phyloP scores from a whole-genome alignment of 805 yeast species.

The Saturnispora hagleri region DNA sequence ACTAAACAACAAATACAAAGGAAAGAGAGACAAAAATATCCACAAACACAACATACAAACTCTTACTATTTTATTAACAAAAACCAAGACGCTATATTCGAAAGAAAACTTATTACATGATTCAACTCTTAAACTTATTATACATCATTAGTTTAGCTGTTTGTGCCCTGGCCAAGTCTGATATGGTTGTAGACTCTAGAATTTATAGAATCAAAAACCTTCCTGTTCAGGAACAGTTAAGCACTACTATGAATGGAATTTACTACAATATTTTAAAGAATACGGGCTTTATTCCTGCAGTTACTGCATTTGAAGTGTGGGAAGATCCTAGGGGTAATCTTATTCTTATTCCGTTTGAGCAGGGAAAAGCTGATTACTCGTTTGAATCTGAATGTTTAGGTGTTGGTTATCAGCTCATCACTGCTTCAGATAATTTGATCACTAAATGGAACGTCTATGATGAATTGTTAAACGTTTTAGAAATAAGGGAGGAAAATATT shows the following conservation, averaged over 20 bases:
- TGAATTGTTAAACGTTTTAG: slow-evolving; percentile 4
- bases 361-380: background rate
- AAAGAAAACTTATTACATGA: background rate
- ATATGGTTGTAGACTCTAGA: background rate
- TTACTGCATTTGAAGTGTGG: slow-evolving; percentile 22
- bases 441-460: background rate
- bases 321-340: slow-evolving; percentile 18
- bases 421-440: slow-evolving; percentile 8
- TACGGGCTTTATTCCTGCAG: slow-evolving; percentile 11
- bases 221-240: background rate
- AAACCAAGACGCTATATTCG: background rate
- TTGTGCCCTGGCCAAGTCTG: background rate
- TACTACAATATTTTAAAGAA: slow-evolving; percentile 16
- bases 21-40: background rate
- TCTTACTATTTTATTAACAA: background rate
- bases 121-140: background rate
- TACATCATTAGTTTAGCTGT: background rate
- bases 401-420: slow-evolving; percentile 11
- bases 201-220: background rate
- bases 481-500: slow-evolving; percentile 22
- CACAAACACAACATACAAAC: background rate
- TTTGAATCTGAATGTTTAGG: slow-evolving; percentile 2
- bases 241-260: slow-evolving; percentile 10
- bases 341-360: slow-evolving; percentile 19
- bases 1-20: background rate